Conservation (phyloP, 805 yeast species). For the Yamadazyma paraphyllophila region DNA sequence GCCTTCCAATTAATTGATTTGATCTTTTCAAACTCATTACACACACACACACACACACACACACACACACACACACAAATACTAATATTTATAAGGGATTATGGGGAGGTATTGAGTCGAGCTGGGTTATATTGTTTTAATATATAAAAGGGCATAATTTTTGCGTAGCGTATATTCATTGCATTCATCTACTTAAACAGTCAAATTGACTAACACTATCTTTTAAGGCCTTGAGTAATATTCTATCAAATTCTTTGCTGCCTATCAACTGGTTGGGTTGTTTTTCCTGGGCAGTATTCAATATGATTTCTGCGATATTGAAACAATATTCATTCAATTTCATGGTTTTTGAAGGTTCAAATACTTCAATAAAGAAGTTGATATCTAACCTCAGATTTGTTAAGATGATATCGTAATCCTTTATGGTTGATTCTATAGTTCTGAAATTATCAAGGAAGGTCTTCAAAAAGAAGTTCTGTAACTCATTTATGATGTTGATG, state of each 20-base stretch:
- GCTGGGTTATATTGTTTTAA: conserved; percentile 10
- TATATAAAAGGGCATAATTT: conserved; percentile 5
- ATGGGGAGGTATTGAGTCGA: conserved; percentile 17
- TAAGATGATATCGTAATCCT: conserved; percentile 12
- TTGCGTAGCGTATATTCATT: neutral
- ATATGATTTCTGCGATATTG: conserved; percentile 30
- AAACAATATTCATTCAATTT: conserved; percentile 34
- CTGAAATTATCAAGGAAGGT: conserved; percentile 32
- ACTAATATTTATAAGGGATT: conserved; percentile 8
- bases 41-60: conserved; percentile 12
- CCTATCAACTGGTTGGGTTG: conserved; percentile 15
- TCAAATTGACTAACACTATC: conserved; percentile 29
- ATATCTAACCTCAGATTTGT: conserved; percentile 36
- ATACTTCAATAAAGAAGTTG: conserved; percentile 38
- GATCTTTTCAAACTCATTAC: neutral
- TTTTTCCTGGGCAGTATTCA: conserved; percentile 25
- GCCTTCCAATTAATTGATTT: neutral
- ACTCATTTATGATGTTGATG: conserved; percentile 33
- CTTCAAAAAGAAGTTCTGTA: conserved; percentile 36
- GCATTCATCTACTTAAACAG: conserved; percentile 19
- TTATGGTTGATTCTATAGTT: conserved; percentile 5
- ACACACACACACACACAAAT: conserved; percentile 10
- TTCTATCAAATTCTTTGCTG: conserved; percentile 15
- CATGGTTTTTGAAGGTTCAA: conserved; percentile 33
- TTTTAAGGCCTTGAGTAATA: conserved; percentile 12